Evolutionary conservation across 352 stramenopile species (phyloP).

Genomic region (Phytophthora palmivora): DNA sequence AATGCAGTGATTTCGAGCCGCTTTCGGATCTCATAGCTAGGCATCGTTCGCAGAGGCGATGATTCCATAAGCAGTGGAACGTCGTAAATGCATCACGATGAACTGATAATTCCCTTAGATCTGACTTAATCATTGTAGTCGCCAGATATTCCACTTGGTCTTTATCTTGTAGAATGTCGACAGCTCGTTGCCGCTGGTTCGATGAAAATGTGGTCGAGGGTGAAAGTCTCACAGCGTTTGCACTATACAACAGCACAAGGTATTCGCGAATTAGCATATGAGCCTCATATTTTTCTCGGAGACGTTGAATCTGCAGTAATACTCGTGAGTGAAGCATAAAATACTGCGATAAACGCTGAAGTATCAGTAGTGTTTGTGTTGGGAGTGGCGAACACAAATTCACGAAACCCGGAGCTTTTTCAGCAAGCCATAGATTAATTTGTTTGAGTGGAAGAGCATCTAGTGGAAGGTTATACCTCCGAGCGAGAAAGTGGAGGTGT

Average conservation of each 20-base stretch:
- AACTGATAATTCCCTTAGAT: not conserved
- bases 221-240: constrained; percentile 36
- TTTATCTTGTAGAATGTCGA: constrained; percentile 28
- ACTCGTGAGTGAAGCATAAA: constrained; percentile 40
- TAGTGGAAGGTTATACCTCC: constrained; percentile 35
- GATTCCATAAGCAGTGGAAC: constrained; percentile 56
- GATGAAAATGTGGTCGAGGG: constrained; percentile 38
- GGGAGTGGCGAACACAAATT: constrained; percentile 46
- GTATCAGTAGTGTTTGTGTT: constrained; percentile 37
- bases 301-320: constrained; percentile 26
- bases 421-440: constrained; percentile 39
- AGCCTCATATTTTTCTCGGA: constrained; percentile 44
- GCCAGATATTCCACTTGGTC: constrained; percentile 26
- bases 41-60: constrained; percentile 56
- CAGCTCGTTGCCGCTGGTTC: constrained; percentile 32
- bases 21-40: constrained; percentile 27
- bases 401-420: constrained; percentile 21
- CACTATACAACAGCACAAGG: constrained; percentile 38
- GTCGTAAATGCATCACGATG: constrained; percentile 35
- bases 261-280: constrained; percentile 45
- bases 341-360: constrained; percentile 41
- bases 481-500: constrained; percentile 38
- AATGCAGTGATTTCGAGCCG: constrained; percentile 8
- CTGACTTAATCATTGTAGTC: not conserved
- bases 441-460: constrained; percentile 36